Evolutionary conservation across 805 yeast species (phyloP).

Genomic region (Helenozyma rhizophorensis): DNA sequence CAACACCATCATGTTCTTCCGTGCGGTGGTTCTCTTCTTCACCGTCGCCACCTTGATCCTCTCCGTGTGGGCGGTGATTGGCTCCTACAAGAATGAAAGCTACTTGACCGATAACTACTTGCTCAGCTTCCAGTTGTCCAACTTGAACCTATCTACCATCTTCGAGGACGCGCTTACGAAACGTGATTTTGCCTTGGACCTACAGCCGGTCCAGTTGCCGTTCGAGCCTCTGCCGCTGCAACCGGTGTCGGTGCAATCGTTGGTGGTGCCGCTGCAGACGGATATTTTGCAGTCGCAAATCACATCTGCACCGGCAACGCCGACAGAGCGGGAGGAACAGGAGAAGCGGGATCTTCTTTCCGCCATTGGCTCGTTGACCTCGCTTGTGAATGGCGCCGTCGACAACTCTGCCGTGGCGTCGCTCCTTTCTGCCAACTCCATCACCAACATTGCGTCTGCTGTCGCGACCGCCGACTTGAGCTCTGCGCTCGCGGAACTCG

Average conservation of each 20-base stretch:
- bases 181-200: conserved; percentile 1
- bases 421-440: conserved; percentile 3
- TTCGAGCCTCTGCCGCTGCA: too few relatives aligned
- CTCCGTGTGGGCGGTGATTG: conserved; percentile 33
- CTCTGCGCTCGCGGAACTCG: conserved; percentile 7
- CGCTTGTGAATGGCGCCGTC: too few relatives aligned
- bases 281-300: too few relatives aligned
- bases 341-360: too few relatives aligned
- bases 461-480: conserved; percentile 4
- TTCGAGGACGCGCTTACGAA: conserved; percentile 15
- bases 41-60: conserved; percentile 29
- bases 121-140: conserved; percentile 30
- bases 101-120: conserved; percentile 34
- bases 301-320: too few relatives aligned
- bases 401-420: conserved; percentile 5
- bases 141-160: conserved; percentile 28
- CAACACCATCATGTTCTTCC: conserved; percentile 21
- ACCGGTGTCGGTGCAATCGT: too few relatives aligned
- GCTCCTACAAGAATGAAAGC: conserved; percentile 32
- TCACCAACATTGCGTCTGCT: conserved; percentile 7
- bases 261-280: too few relatives aligned
- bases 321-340: too few relatives aligned
- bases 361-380: too few relatives aligned
- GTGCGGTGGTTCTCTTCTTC: conserved; percentile 29
- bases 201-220: too few relatives aligned